phyloP scores from a whole-genome alignment of 371 early-diverging fungal genomes.

The Lichtheimia ramosa region DNA sequence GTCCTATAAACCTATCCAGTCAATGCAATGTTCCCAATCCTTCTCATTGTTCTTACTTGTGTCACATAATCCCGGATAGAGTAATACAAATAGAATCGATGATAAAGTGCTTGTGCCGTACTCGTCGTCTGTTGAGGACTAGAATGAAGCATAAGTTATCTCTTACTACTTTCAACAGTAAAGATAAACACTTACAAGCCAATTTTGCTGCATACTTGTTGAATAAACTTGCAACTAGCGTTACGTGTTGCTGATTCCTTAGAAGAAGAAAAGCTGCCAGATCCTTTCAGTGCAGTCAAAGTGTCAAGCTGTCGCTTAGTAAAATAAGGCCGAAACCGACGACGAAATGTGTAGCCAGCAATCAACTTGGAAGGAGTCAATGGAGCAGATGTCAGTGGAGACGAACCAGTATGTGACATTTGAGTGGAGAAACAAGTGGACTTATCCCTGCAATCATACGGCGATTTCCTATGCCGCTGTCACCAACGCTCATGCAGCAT shows the following conservation, averaged over 20 bases:
- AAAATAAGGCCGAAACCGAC: slow-evolving; percentile 43
- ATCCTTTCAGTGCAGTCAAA: slow-evolving; percentile 28
- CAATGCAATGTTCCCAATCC: neutral
- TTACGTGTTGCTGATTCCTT: slow-evolving; percentile 37
- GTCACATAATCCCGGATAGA: slow-evolving; percentile 50
- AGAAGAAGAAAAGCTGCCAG: slow-evolving; percentile 11
- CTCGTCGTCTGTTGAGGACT: slow-evolving; percentile 74
- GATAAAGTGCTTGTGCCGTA: slow-evolving; percentile 72
- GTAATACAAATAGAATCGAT: slow-evolving; percentile 70
- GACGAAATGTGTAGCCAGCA: slow-evolving; percentile 31
- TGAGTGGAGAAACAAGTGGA: too few species aligned
- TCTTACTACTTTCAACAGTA: too few species aligned
- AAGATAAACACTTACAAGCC: slow-evolving; percentile 35
- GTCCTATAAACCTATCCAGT: slow-evolving; percentile 33
- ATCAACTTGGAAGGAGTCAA: slow-evolving; percentile 32
- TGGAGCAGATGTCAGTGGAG: slow-evolving; percentile 23
- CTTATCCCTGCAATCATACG: too few species aligned
- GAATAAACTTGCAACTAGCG: slow-evolving; percentile 49
- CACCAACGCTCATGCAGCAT: too few species aligned
- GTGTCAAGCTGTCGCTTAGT: slow-evolving; percentile 41
- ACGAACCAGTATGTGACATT: slow-evolving; percentile 20
- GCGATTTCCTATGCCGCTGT: too few species aligned
- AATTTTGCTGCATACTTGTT: slow-evolving; percentile 46
- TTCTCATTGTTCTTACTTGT: slow-evolving; percentile 17
- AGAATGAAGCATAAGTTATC: neutral